These are phyloP conservation scores for Gnetum montanum DNA, from an alignment of 75 land plant genomes.

Conservation along the genomic window DNA sequence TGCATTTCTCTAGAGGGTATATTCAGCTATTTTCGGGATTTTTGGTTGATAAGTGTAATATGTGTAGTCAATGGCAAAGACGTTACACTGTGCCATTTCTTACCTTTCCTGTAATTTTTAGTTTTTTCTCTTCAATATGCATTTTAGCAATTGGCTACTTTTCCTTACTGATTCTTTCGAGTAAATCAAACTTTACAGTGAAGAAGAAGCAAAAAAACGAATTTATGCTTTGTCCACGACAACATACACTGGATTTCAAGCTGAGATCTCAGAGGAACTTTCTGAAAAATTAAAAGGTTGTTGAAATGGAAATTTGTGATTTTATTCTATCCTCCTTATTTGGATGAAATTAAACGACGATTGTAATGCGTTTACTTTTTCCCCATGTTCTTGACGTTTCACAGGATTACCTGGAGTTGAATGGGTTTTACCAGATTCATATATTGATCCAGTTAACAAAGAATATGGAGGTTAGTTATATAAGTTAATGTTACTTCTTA, in stretches of 20 bases:
- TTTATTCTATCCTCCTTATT: not conserved
- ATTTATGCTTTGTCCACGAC: slow-evolving; percentile 9
- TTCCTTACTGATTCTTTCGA: no score
- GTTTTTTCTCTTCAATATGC: no score
- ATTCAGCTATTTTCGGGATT: no score
- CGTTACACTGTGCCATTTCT: no score
- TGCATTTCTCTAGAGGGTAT: no score
- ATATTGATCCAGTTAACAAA: slow-evolving; percentile 54
- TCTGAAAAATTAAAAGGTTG: slow-evolving; percentile 6
- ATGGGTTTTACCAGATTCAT: slow-evolving; percentile 63
- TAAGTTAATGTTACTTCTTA: not conserved
- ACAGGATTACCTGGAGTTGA: slow-evolving; percentile 62
- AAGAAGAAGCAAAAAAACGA: slow-evolving; percentile 8
- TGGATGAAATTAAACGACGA: no score
- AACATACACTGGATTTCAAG: slow-evolving; percentile 12
- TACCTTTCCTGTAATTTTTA: no score
- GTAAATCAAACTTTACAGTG: slow-evolving; percentile 4
- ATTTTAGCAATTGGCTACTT: no score
- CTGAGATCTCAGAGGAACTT: slow-evolving; percentile 8
- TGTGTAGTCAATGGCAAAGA: no score
- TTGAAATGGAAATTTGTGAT: not conserved
- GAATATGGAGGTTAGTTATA: slow-evolving; percentile 71
- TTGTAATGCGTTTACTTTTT: not conserved
- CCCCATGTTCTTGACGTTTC: not conserved
- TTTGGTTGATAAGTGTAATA: no score